These are phyloP conservation scores for Saitoella complicata DNA, from an alignment of 805 yeast genomes.

Conservation along the genomic window DNA sequence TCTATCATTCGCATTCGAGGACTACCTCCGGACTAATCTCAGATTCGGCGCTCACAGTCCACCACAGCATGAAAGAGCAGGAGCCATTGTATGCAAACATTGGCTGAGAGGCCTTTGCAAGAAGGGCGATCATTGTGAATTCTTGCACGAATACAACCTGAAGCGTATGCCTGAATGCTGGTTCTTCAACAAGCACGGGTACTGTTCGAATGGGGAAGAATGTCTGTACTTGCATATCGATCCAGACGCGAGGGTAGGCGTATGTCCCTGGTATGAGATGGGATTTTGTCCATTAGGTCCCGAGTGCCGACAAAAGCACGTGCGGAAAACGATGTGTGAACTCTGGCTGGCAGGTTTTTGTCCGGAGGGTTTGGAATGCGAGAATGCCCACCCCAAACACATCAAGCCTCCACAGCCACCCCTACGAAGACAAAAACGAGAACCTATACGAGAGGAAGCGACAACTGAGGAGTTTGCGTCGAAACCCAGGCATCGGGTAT, in stretches of 20 bases:
- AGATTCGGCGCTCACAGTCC: too few species aligned
- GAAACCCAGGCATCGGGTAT: too few species aligned
- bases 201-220: conserved; percentile 32
- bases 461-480: too few species aligned
- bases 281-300: conserved; percentile 95
- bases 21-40: too few species aligned
- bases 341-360: conserved; percentile 80
- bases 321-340: conserved; percentile 60
- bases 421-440: background rate
- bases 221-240: conserved; percentile 86
- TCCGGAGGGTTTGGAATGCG: conserved; percentile 70
- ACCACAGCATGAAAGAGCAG: too few species aligned
- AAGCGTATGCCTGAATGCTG: conserved; percentile 95
- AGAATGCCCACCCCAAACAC: conserved; percentile 53
- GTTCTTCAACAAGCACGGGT: conserved; percentile 52
- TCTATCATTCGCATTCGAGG: too few species aligned
- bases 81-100: too few species aligned
- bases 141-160: conserved; percentile 82
- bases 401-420: conserved; percentile 1
- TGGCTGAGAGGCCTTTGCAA: conserved; percentile 93
- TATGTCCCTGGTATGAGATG: conserved; percentile 62
- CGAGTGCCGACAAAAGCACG: conserved; percentile 63
- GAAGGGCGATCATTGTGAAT: conserved; percentile 92
- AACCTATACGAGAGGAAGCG: background rate
- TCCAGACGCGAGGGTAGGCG: conserved; percentile 76